phyloP scores from a whole-genome alignment of 768 basidiomycete species.

The Leccinellum luteum region DNA sequence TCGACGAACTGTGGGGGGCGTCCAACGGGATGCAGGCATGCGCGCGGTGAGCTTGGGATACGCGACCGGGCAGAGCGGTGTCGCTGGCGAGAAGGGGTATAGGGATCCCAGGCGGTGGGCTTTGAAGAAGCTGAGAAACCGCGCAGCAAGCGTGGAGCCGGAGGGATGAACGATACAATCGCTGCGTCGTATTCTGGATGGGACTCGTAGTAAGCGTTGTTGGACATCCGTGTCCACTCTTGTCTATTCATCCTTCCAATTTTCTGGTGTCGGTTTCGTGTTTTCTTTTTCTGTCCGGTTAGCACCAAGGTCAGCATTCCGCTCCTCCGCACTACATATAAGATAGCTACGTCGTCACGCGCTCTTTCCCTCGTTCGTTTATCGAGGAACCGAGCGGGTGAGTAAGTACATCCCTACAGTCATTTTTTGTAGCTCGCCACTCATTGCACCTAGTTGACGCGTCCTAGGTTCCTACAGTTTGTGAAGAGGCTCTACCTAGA shows the following conservation, averaged over 20 bases:
- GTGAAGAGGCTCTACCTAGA: no score
- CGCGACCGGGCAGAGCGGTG: conserved; percentile 9
- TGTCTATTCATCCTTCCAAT: not conserved
- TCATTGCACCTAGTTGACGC: no score
- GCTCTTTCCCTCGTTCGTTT: not conserved
- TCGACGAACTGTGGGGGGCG: not conserved
- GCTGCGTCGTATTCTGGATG: not conserved
- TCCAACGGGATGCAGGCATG: conserved; percentile 18
- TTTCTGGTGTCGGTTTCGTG: not conserved
- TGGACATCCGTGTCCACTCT: not conserved
- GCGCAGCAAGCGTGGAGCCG: conserved; percentile 19
- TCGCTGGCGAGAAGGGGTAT: conserved; percentile 3
- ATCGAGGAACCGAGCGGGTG: no score
- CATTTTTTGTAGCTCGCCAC: no score
- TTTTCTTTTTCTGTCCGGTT: not conserved
- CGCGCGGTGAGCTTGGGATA: conserved; percentile 30
- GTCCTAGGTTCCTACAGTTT: no score
- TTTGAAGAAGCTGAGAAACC: conserved; percentile 15
- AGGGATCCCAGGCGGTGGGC: conserved; percentile 24
- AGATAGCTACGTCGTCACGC: not conserved
- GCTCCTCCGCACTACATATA: not conserved
- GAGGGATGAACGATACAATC: conserved; percentile 6
- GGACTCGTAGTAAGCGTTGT: not conserved
- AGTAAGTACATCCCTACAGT: no score
- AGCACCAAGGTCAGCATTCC: not conserved